Evolutionary conservation across 345 rosid genomes (phyloP).

Genomic region (Sisymbrium altissimum): DNA sequence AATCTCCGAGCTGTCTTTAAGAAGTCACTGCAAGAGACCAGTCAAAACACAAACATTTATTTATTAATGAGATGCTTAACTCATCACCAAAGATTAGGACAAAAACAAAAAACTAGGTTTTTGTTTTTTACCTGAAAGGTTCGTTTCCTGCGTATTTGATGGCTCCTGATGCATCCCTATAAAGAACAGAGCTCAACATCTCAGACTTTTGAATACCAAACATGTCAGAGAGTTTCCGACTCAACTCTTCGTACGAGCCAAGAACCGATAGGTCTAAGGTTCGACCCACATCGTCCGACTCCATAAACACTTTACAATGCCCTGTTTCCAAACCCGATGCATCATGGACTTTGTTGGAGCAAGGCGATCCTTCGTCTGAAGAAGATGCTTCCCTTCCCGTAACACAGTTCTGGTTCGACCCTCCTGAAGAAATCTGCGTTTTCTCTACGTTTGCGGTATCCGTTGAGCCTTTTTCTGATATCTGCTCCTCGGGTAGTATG

Average conservation of each 20-base stretch:
- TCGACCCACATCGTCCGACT: slow-evolving; percentile 80
- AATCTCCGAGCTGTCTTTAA: slow-evolving; percentile 80
- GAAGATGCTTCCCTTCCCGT: slow-evolving; percentile 44
- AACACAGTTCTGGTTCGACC: slow-evolving; percentile 44
- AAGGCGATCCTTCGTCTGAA: slow-evolving; percentile 63
- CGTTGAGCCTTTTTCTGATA: slow-evolving; percentile 58
- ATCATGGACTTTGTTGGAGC: slow-evolving; percentile 45
- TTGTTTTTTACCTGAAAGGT: slow-evolving; percentile 61
- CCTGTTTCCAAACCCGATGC: slow-evolving; percentile 52
- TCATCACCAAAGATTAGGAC: background rate
- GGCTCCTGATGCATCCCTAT: slow-evolving; percentile 59
- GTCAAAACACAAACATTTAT: background rate
- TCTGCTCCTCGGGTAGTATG: slow-evolving; percentile 62
- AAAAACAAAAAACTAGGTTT: background rate
- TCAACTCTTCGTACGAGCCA: slow-evolving; percentile 75
- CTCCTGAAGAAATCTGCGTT: slow-evolving; percentile 51
- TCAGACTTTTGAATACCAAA: slow-evolving; percentile 66
- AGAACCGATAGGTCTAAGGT: slow-evolving; percentile 71
- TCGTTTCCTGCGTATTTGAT: slow-evolving; percentile 68
- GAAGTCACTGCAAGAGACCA: slow-evolving; percentile 62
- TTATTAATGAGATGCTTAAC: background rate
- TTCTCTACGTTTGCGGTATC: slow-evolving; percentile 55
- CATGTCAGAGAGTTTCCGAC: slow-evolving; percentile 63
- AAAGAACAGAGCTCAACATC: slow-evolving; percentile 67
- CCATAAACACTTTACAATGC: slow-evolving; percentile 87